Evolutionary conservation across 116 monocot species (phyloP), one percentile per base, ranked within the genome.

Genomic region (Dioscorea cayenensis): DNA sequence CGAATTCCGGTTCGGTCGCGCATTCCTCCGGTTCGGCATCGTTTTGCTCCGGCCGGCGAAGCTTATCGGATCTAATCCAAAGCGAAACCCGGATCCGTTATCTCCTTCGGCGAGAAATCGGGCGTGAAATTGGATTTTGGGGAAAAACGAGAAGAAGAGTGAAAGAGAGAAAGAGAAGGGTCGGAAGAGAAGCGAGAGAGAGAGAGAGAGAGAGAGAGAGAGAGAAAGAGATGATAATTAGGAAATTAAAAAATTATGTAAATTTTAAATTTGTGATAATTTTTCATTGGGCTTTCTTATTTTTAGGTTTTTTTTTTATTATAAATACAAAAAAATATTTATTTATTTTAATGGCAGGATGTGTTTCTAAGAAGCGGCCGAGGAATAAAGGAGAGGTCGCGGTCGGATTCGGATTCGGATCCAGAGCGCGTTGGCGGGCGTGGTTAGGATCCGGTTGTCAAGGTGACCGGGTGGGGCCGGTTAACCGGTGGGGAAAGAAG

Each of bases 111-210:
- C 20, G 62, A 62, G 62, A 22, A 62, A 23, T 27, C 23, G 20
- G 20, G 62, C 5, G 10, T 2, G 25, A 9, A 62, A 62, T 62
- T 23, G 21, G 62, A 51, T 14, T 71, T 49, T 36, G 36, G 60
- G 60, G 63, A 18, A n/a, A 60, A 60, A 10, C 32, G 37, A 22
- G 5, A 4, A 14, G 20, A 35, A 43, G 37, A 72, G 72, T 61
- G 37, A 72, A 38, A 63, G 62, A 62, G 64, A 65, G 64, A 65
- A 14, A 65, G 64, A 28, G 28, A 28, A 28, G 17, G 64, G 21
- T 10, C 13, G 29, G 32, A 32, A 21, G 28, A 65, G 6, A 36
- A 18, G 19, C 7, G 32, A 36, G 65, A 32, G 35, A 35, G 28
- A 14, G 14, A 63, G 64, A 64, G 64, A 9, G 64, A 64, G 22